Percentiles rank a stretch among this genome's conserved stretches.
Conservation (phyloP, 441 rosid species). For the Breynia disticha region DNA sequence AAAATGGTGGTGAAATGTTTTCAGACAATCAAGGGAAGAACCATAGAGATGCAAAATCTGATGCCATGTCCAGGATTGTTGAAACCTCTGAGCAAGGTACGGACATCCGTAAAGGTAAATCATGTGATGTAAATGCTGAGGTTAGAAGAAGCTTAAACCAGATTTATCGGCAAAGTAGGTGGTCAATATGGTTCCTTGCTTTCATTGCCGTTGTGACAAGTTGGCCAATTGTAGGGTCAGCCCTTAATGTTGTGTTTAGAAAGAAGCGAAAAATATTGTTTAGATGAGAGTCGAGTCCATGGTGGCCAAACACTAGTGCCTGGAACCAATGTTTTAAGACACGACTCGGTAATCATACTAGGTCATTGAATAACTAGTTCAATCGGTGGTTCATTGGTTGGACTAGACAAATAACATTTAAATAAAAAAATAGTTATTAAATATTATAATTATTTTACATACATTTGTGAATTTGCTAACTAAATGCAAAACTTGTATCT, state of each 20-base stretch:
- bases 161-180: conserved; percentile 25
- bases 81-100: conserved; percentile 13
- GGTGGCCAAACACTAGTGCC: no score
- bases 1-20: conserved; percentile 5
- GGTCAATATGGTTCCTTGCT: conserved; percentile 41
- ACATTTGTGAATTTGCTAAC: no score
- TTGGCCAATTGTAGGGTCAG: conserved; percentile 51
- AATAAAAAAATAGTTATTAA: no score
- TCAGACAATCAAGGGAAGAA: conserved; percentile 14
- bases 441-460: no score
- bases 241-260: conserved; percentile 25
- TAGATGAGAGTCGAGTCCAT: conserved; percentile 11
- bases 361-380: no score
- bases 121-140: conserved; percentile 12
- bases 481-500: no score
- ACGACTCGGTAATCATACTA: no score
- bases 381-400: no score
- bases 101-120: conserved; percentile 11
- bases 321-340: no score
- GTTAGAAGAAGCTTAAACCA: conserved; percentile 31
- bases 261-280: conserved; percentile 29
- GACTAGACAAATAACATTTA: no score
- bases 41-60: conserved; percentile 11
- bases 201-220: conserved; percentile 46
- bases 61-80: conserved; percentile 2